These are phyloP conservation scores for Craspedostauros australis DNA, from an alignment of 108 stramenopile species.

Conservation along the genomic window DNA sequence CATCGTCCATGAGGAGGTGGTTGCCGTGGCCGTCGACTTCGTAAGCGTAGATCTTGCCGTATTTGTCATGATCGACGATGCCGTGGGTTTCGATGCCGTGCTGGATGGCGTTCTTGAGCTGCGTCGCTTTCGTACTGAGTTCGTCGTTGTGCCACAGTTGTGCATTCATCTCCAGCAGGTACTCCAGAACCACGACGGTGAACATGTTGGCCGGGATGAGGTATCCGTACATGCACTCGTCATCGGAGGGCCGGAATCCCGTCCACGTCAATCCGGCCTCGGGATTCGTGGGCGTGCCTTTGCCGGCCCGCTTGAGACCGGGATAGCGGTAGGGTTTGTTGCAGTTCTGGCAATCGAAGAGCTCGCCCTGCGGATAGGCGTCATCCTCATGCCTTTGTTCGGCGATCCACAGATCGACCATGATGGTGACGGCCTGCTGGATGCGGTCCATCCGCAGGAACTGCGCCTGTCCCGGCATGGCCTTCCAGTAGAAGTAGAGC, in stretches of 20 bases:
- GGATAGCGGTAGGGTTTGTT: constrained; percentile 45
- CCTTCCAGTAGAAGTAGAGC: constrained; percentile 27
- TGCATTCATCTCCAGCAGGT: constrained; percentile 7
- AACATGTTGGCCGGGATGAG: constrained; percentile 64
- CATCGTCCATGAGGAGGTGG: constrained; percentile 58
- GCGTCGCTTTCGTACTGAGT: constrained; percentile 17
- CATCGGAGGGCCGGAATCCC: constrained; percentile 55
- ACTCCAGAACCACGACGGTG: constrained; percentile 39
- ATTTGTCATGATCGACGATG: no score
- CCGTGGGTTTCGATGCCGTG: constrained; percentile 50
- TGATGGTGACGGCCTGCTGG: constrained; percentile 37
- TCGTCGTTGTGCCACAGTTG: constrained; percentile 26
- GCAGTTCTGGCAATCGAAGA: constrained; percentile 50
- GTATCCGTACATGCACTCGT: constrained; percentile 45
- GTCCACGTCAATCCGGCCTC: constrained; percentile 38
- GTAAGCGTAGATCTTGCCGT: constrained; percentile 46
- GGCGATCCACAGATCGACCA: constrained; percentile 53
- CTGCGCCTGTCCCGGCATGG: constrained; percentile 9
- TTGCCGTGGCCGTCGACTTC: constrained; percentile 71
- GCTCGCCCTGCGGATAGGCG: constrained; percentile 29
- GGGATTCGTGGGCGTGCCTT: constrained; percentile 34
- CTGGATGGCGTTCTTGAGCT: constrained; percentile 40
- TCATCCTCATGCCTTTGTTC: constrained; percentile 53
- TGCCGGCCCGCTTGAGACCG: constrained; percentile 38
- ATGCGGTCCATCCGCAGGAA: no score